Evolutionary conservation across 1,284 basidiomycete genomes (phyloP), one percentile per base, ranked within the genome.

Genomic region (Marasmius sp.): DNA sequence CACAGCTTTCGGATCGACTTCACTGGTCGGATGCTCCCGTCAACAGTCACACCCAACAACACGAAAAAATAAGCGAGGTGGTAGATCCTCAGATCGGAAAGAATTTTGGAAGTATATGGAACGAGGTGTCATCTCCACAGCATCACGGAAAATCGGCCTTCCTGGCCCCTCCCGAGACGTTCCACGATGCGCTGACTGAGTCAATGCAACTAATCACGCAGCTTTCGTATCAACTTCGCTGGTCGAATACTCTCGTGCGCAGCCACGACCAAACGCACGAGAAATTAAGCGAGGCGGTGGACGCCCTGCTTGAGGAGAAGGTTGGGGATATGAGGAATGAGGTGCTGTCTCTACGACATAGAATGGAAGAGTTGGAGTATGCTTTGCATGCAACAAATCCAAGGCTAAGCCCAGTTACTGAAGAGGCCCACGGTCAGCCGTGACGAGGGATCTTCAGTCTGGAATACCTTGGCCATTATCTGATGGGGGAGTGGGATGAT

Each of bases 181-280:
- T 93, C 73, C 93, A 92, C 68, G 88, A 91, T 63, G 86, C 90
- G 1, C 80, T 94, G 41, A 84, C 86, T 62, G 89, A 92, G 70
- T 85, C 88, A 47, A 86, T 84, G 69, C 85, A 89, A 69, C 81
- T 92, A 60, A 91, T 90, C 74, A 70, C 71, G 47, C 92, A 88
- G 87, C 79, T 93, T 6, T 78, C 79, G 20, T 89, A 91, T 60
- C 90, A 92, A 73, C 71, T 92, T 43, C 83, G 85, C 68, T 83
- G 82, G 69, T 84, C 85, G 37, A 83, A 82, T 55, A 67, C 80
- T 8, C 77, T 90, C 41, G 76, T 84, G 58, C 74, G 79, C 66
- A 75, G 75, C 27, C 73, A 89, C 59, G 74, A 80, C 39, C 78
- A 81, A 59, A 81, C 85, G 69, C 81, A 84, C 67, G 86, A 89